phyloP scores from a whole-genome alignment of 2,329 filamentous ascomycete species.

The Mycosphaerella sp. region DNA sequence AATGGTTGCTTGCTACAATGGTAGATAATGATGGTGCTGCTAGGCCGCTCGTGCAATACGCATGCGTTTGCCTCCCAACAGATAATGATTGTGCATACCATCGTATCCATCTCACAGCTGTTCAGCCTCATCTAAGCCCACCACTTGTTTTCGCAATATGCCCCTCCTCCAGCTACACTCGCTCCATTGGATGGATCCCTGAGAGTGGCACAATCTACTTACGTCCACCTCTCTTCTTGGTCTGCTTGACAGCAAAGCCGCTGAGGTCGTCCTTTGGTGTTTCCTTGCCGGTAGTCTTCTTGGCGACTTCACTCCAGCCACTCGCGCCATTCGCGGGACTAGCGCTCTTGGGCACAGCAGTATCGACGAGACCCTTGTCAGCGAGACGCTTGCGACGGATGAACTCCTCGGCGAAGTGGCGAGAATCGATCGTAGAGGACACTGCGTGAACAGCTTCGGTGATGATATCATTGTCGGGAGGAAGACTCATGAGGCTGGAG shows the following conservation, averaged over 20 bases:
- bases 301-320: constrained; percentile 89
- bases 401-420: constrained; percentile 91
- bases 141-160: neutral
- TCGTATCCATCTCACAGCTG: neutral
- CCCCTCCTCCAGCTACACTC: neutral
- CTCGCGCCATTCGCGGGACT: constrained; percentile 37
- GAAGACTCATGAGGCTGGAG: constrained; percentile 65
- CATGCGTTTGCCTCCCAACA: neutral
- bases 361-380: constrained; percentile 77
- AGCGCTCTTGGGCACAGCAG: constrained; percentile 43
- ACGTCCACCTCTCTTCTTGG: constrained; percentile 73
- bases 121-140: neutral
- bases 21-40: neutral
- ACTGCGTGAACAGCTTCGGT: constrained; percentile 83
- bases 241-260: constrained; percentile 82
- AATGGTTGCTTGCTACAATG: neutral
- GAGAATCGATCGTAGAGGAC: constrained; percentile 83
- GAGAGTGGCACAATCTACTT: constrained; percentile 10
- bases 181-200: neutral
- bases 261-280: constrained; percentile 42
- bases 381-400: constrained; percentile 87
- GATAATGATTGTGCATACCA: neutral
- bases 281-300: constrained; percentile 56
- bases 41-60: neutral
- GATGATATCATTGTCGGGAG: constrained; percentile 71